Base-by-base conservation (phyloP, 2,329 filamentous ascomycete genomes). In the Cladosporium sp. region DNA sequence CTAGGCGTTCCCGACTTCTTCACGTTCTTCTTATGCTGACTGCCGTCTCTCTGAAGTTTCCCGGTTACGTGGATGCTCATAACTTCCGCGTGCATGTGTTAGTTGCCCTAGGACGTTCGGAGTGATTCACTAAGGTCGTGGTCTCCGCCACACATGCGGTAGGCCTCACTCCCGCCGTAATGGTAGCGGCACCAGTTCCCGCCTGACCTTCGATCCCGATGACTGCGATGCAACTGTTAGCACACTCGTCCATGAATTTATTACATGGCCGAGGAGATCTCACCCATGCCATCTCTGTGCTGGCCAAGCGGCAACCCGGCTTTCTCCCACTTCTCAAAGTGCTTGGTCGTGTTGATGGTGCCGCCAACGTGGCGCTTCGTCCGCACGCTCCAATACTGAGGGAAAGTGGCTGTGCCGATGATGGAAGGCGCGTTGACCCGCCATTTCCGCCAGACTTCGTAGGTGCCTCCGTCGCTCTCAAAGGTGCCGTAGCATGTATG, bases 401-500 rank as follows among this genome's bases (percentile, higher is more conserved):
- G 66, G 61, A 78, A 78, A 5, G 76, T 78, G 1, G 67, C 63
- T 4, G 73, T 75, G 12, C 75, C 75, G 1, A 64, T 55, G 40
- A 78, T 76, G 1, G 74, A 77, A 4, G 76, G 74, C 38, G 70
- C 66, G 54, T 78, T 73, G 42, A 66, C 65, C 6, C 72, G 75
- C 0, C 75, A 79, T 51, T 73, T 77, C 47, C 73, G 72, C 67
- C 76, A 82, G 47, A 84, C 76, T 51, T 82, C 75, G 69, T 84
- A 85, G 3, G 74, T 78, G 12, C 78, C 76, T 49, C 82, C 82
- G 43, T 83, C 82, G n/a, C 70, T 73, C 17, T 73, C 77, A 61
- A 85, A 76, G 61, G 77, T 76, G 20, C 82, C 82, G 68, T 80
- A 80, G 60, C 73, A 72, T 1, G 74, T 76, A 62, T 75, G 76